Evolutionary conservation across 2,329 filamentous ascomycete genomes (phyloP), one percentile per base, ranked within the genome.

Genomic region (Aspergillus sp.): DNA sequence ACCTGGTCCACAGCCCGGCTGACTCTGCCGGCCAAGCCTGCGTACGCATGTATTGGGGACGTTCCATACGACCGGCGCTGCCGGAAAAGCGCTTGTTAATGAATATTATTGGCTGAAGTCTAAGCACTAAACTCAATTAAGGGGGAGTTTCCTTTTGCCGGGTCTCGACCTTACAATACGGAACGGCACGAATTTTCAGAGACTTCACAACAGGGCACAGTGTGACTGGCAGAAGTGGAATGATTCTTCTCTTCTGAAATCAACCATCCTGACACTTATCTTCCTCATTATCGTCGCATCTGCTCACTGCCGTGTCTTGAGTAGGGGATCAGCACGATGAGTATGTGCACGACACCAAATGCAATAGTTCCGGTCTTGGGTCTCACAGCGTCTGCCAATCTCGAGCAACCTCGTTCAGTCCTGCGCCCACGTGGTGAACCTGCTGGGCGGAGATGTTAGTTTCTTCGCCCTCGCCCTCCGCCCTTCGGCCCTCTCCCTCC

Each of bases 401-500:
- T 57, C 64, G 58, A 62, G 55, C 58, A 66, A 67, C 64, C 64
- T 66, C 66, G 66, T 73, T 66, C 64, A 72, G 63, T 73, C 65
- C 64, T 71, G 65, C 66, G 64, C 71, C 71, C 70, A 73, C 71
- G 71, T 74, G 71, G 69, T 71, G 66, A 61, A 61, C 61, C 67
- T 66, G 64, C 65, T 66, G 64, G 64, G 64, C 65, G 64, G 64
- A 67, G 58, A 76, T 76, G 72, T 70, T 76, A 66, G 68, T 72
- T 59, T 76, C 75, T 26, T 77, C 75, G 58, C 73, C 75, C 42
- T 76, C 75, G 55, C 73, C 75, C 24, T 71, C 74, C 59, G 69
- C 72, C 51, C 65, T 76, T 61, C 74, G 72, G 60, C 64, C 67
- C 57, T 67, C 70, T 32, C 61, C 65, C 53, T 66, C 62, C 50